Base-by-base conservation (phyloP, 2,329 filamentous ascomycete genomes). In the Hawksworthiomyces lignivorus region DNA sequence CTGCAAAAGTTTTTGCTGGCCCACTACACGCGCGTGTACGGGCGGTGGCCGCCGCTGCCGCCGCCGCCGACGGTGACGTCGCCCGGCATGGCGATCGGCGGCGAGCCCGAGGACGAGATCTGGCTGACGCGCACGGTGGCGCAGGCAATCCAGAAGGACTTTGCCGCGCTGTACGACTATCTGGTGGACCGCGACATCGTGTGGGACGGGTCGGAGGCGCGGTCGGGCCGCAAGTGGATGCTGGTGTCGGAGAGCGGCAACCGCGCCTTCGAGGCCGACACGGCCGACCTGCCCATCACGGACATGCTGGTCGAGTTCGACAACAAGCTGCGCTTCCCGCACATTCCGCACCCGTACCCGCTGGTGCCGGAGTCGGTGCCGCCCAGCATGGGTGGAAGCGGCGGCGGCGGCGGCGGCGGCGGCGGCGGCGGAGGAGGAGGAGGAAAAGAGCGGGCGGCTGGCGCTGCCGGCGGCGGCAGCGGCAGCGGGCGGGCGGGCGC, bases 161-260 rank as follows among this genome's bases (percentile, higher is more conserved):
- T 86, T 51, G 76, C 77, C 3, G 74, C 77, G 0, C 62, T 86
- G 2, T 86, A 86, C 52, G 80, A 85, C 52, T 84, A 82, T 48
- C 63, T 85, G 1, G 80, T 86, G 14, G 75, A 85, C 56, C 71
- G 78, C 5, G 75, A 83, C 35, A 70, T 84, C 5, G 56, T 72
- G 1, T 86, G 81, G 78, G 78, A 82, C 42, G 70, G 70, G 17
- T 72, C 71, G 0, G 78, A 82, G 53, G 75, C 75, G 36, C 65
- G 76, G 1, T 70, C 73, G 4, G 72, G 73, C 15, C 72, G 77
- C 30, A 82, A 82, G 53, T 82, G 78, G 76, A 73, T 77, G 58
- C 78, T 83, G 65, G 66, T 70, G 15, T 69, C 68, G 28, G 60
- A 64, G 45, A 62, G 59, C 31, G 65, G 62, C 8, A 69, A 70